Conservation (phyloP, 2,329 filamentous ascomycete genomes). For the Phialocephala subalpina region DNA sequence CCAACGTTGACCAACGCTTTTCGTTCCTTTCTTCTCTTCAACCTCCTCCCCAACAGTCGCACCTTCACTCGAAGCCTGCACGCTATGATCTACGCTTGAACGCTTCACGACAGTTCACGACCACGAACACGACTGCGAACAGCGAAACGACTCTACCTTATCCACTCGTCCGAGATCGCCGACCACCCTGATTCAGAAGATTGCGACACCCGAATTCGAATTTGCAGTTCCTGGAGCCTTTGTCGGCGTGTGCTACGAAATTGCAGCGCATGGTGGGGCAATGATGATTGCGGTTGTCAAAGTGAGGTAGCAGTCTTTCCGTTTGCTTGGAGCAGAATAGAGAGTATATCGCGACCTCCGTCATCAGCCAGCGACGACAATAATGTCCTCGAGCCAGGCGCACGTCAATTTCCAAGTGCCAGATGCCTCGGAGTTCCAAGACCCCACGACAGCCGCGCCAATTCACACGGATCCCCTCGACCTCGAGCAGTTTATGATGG, state of each 20-base stretch:
- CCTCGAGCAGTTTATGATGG: conserved; percentile 42
- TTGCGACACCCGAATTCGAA: background rate
- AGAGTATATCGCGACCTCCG: background rate
- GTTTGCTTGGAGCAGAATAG: background rate
- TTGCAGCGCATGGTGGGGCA: conserved; percentile 11
- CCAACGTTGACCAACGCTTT: background rate
- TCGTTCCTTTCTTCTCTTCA: background rate
- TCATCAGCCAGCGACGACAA: background rate
- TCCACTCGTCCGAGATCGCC: conserved; percentile 2
- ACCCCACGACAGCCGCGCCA: conserved; percentile 28
- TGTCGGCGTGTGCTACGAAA: background rate
- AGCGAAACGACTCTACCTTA: background rate
- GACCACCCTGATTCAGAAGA: background rate
- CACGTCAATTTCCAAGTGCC: conserved; percentile 29
- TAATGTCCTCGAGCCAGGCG: conserved; percentile 35
- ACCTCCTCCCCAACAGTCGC: background rate
- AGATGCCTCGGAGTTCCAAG: conserved; percentile 31
- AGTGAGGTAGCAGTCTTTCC: conserved; percentile 1
- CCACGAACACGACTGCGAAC: background rate
- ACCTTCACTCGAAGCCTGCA: background rate
- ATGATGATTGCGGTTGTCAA: conserved; percentile 5
- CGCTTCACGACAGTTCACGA: background rate
- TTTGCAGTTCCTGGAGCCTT: background rate
- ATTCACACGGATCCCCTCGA: conserved; percentile 37
- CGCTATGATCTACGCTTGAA: background rate